Evolutionary conservation across 1,284 basidiomycete genomes (phyloP).

Genomic region (Cutaneotrichosporon sp.): DNA sequence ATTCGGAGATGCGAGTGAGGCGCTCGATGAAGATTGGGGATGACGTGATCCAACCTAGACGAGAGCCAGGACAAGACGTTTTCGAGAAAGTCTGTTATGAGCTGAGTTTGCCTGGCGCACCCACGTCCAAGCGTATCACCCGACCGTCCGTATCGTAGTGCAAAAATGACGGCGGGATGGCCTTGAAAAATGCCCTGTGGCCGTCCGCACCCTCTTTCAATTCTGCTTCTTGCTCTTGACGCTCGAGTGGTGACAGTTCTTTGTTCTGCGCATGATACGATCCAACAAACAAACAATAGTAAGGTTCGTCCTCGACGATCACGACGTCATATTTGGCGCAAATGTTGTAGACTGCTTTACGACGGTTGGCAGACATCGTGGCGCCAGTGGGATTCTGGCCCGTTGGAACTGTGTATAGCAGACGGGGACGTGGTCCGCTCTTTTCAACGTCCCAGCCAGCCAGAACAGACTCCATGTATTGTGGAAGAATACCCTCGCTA

Average conservation of each 20-base stretch:
- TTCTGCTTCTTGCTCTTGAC: slow-evolving; percentile 31
- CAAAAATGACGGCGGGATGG: slow-evolving; percentile 63
- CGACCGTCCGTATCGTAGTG: slow-evolving; percentile 50
- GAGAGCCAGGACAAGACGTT: slow-evolving; percentile 69
- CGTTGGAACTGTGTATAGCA: slow-evolving; percentile 58
- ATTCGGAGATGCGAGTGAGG: slow-evolving; percentile 68
- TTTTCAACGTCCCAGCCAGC: slow-evolving; percentile 61
- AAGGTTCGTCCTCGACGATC: slow-evolving; percentile 75
- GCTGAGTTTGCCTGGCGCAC: slow-evolving; percentile 7
- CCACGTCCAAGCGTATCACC: slow-evolving; percentile 49
- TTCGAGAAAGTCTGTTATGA: slow-evolving; percentile 61
- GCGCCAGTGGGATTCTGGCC: slow-evolving; percentile 70
- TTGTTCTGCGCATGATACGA: slow-evolving; percentile 5
- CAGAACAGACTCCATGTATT: slow-evolving; percentile 59
- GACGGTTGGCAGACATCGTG: slow-evolving; percentile 61
- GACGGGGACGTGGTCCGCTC: slow-evolving; percentile 52
- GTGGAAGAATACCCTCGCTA: slow-evolving; percentile 62
- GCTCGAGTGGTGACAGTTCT: slow-evolving; percentile 41
- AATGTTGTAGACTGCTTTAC: slow-evolving; percentile 71
- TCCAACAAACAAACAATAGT: slow-evolving; percentile 58
- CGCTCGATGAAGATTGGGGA: slow-evolving; percentile 57
- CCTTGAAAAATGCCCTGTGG: slow-evolving; percentile 40
- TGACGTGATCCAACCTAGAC: slow-evolving; percentile 70
- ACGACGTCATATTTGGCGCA: slow-evolving; percentile 71
- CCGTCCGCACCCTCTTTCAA: slow-evolving; percentile 40